Conservation (phyloP, 2,329 filamentous ascomycete genomes). For the Polychaeton citri region DNA sequence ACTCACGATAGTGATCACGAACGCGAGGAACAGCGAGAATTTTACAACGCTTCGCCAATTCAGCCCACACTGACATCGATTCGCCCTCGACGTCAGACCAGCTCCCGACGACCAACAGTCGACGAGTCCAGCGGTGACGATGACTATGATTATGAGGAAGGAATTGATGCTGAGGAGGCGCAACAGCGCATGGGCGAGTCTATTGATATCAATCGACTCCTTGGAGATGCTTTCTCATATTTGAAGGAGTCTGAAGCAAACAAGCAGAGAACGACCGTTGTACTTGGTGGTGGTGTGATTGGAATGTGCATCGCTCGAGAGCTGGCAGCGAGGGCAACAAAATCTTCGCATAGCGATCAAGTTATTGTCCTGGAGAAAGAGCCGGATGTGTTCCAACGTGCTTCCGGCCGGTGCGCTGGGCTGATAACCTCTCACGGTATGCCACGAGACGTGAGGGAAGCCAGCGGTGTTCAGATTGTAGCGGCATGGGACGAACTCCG, state of each 20-base stretch:
- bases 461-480: slow-evolving; percentile 4
- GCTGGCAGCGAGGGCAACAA: slow-evolving; percentile 7
- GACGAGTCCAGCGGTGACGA: not conserved
- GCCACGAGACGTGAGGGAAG: slow-evolving; percentile 1
- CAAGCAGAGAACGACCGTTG: slow-evolving; percentile 4
- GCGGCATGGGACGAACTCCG: slow-evolving; percentile 6
- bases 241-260: not conserved
- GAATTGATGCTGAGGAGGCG: not conserved
- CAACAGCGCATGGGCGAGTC: not conserved
- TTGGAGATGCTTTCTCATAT: not conserved
- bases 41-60: not conserved
- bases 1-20: not conserved
- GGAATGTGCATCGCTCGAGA: slow-evolving; percentile 13
- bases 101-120: not conserved
- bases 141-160: not conserved
- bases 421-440: slow-evolving; percentile 7
- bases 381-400: slow-evolving; percentile 4
- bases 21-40: not conserved
- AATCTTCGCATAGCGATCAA: slow-evolving; percentile 4
- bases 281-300: slow-evolving; percentile 13
- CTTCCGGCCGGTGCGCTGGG: slow-evolving; percentile 9
- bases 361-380: slow-evolving; percentile 15
- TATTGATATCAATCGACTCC: not conserved
- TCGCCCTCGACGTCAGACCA: not conserved
- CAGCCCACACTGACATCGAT: not conserved